phyloP scores from a whole-genome alignment of 2,329 filamentous ascomycete genomes.

The Ophiocordyceps sinensis region DNA sequence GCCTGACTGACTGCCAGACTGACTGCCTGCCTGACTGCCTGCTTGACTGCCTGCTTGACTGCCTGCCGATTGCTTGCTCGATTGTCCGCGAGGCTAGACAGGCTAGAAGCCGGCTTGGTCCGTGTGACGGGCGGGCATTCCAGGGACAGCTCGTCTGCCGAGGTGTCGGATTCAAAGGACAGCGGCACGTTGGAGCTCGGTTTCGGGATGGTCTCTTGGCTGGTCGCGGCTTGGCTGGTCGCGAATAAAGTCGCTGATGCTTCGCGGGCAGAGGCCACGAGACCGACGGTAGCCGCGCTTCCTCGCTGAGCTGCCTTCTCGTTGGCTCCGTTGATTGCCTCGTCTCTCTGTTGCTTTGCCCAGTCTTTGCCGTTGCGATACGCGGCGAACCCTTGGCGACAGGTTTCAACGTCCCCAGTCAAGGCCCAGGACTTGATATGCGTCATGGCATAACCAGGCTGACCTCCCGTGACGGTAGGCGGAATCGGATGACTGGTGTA shows the following conservation, averaged over 20 bases:
- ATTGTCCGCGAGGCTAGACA: too few species aligned
- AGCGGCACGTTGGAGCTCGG: neutral
- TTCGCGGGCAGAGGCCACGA: neutral
- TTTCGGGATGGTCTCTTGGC: neutral
- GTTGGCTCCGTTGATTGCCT: neutral
- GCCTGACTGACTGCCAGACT: too few species aligned
- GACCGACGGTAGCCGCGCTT: neutral
- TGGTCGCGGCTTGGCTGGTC: neutral
- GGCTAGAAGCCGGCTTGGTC: too few species aligned
- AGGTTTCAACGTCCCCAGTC: neutral
- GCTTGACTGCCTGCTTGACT: too few species aligned
- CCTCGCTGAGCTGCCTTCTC: neutral
- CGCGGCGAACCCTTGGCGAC: neutral
- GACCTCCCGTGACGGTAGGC: neutral
- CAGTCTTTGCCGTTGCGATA: neutral
- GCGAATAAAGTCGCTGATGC: neutral
- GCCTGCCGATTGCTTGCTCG: too few species aligned
- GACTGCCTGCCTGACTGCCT: too few species aligned
- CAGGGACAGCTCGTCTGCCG: neutral
- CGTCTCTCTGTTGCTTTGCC: constrained; percentile 1
- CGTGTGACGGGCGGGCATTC: neutral
- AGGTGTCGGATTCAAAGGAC: neutral
- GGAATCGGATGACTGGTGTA: constrained; percentile 2
- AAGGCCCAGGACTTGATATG: neutral
- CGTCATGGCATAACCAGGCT: neutral